Percentiles rank a stretch among this genome's conserved stretches.
Evolutionary conservation across 2,329 filamentous ascomycete genomes (phyloP).

Genomic region (Cryphonectria nitschkei): DNA sequence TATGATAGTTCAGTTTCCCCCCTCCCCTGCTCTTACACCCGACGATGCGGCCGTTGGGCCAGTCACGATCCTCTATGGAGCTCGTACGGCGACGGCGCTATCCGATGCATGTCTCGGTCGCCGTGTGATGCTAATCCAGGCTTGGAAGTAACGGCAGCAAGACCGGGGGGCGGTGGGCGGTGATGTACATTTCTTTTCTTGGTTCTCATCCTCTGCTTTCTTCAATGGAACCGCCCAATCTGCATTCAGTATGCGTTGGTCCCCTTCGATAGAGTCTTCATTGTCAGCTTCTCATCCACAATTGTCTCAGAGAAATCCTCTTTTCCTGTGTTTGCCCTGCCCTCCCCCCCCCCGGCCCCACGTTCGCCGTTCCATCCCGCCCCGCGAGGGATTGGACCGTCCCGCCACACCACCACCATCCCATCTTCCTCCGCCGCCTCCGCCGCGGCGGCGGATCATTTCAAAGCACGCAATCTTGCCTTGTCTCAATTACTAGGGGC

Average conservation of each 20-base stretch:
- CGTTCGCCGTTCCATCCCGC: neutral
- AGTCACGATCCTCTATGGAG: neutral
- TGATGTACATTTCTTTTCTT: neutral
- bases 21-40: no score
- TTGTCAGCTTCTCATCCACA: neutral
- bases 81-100: conserved; percentile 20
- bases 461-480: neutral
- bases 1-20: neutral
- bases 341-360: no score
- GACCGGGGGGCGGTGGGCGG: no score
- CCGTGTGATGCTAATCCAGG: conserved; percentile 8
- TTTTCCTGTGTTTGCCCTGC: neutral
- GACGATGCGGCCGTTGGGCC: neutral
- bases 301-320: neutral
- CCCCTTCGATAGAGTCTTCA: neutral
- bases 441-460: neutral
- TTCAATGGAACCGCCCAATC: neutral
- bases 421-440: no score
- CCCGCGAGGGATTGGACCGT: neutral
- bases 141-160: neutral
- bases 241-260: no score
- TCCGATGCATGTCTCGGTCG: conserved; percentile 26
- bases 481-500: neutral
- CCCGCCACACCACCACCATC: no score
- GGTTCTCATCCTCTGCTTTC: neutral